phyloP scores from a whole-genome alignment of 2,329 filamentous ascomycete species.

The Talaromyces sp. region DNA sequence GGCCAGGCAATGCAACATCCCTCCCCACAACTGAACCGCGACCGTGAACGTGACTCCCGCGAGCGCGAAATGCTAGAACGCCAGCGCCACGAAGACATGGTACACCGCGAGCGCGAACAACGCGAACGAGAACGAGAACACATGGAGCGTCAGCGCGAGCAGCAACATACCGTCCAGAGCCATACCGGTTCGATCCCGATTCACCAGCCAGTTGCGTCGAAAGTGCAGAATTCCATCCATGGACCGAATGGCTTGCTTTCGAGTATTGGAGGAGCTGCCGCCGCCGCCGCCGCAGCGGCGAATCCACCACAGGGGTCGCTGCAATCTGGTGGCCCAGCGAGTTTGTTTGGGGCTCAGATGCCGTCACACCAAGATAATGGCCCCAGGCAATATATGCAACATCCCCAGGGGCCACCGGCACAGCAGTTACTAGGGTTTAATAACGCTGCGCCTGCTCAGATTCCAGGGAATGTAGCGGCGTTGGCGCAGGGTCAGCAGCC shows the following conservation, averaged over 20 bases:
- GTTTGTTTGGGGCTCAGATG: slow-evolving; percentile 67
- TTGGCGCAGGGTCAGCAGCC: slow-evolving; percentile 78
- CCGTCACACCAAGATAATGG: slow-evolving; percentile 55
- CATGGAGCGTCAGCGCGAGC: slow-evolving; percentile 52
- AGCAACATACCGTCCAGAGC: slow-evolving; percentile 75
- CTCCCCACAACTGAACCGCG: slow-evolving; percentile 42
- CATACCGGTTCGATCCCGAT: slow-evolving; percentile 84
- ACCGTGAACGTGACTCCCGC: slow-evolving; percentile 51
- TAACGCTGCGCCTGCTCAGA: slow-evolving; percentile 42
- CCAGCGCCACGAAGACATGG: slow-evolving; percentile 56
- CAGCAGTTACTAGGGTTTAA: slow-evolving; percentile 52
- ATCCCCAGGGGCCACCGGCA: slow-evolving; percentile 54
- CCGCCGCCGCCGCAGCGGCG: slow-evolving; percentile 50
- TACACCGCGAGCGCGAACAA: slow-evolving; percentile 55
- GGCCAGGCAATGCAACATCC: slow-evolving; percentile 43
- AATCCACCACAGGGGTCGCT: slow-evolving; percentile 53
- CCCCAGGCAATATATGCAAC: slow-evolving; percentile 60
- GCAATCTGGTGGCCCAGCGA: slow-evolving; percentile 58
- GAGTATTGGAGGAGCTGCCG: slow-evolving; percentile 62
- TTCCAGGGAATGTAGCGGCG: slow-evolving; percentile 52
- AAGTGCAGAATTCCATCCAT: slow-evolving; percentile 77
- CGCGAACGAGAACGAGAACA: slow-evolving; percentile 52
- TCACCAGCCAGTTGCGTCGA: slow-evolving; percentile 87
- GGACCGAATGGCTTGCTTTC: slow-evolving; percentile 85
- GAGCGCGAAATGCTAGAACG: slow-evolving; percentile 52